Conservation (phyloP, 495 filamentous ascomycete genomes). For the Aspergillus saccharolyticus region DNA sequence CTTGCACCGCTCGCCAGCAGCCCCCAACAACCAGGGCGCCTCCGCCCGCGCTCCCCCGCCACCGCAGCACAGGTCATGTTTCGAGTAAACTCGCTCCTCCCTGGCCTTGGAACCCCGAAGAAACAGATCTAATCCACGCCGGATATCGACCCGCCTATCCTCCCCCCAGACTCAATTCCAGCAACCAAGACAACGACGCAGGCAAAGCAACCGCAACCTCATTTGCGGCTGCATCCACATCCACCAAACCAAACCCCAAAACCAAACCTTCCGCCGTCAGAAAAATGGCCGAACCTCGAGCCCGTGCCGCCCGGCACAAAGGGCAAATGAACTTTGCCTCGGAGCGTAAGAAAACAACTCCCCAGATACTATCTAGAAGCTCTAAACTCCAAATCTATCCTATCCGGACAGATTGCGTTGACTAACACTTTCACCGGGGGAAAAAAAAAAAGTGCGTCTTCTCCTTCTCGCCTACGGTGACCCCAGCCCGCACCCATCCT, state of each 20-base stretch:
- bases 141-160: conserved; percentile 25
- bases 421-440: neutral
- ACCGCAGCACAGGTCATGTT: conserved; percentile 14
- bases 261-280: neutral
- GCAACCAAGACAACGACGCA: neutral
- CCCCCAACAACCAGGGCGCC: neutral
- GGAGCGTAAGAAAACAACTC: conserved; percentile 54
- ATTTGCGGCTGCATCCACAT: neutral
- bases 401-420: too few relatives aligned
- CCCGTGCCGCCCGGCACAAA: conserved; percentile 73
- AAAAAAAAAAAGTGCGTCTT: conserved; percentile 54
- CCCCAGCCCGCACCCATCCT: conserved; percentile 41
- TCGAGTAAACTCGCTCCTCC: conserved; percentile 10
- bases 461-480: conserved; percentile 90
- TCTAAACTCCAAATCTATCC: too few relatives aligned
- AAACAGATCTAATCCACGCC: conserved; percentile 21
- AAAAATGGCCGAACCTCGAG: conserved; percentile 62
- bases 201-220: neutral
- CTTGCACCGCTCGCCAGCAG: conserved; percentile 4
- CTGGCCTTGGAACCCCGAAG: conserved; percentile 20
- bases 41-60: conserved; percentile 1
- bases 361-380: neutral
- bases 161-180: conserved; percentile 2
- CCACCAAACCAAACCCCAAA: neutral
- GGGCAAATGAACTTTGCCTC: conserved; percentile 83